Base-by-base conservation (phyloP, 2,329 filamentous ascomycete species). In the Scortechinia acanthostroma region DNA sequence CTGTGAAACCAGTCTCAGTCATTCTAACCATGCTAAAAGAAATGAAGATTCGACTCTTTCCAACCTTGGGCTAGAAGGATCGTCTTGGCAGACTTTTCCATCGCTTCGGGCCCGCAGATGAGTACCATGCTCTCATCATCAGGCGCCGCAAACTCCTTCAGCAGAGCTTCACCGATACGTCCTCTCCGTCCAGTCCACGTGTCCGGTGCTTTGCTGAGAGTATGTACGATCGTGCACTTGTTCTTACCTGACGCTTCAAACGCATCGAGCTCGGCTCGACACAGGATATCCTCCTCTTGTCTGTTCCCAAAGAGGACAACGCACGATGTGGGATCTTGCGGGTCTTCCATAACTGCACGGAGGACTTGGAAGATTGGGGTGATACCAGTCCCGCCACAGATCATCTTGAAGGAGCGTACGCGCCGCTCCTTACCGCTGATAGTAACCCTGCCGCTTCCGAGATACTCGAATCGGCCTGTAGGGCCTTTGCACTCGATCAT, bases 281-380 rank as follows among this genome's bases (percentile, higher is more conserved):
- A 90, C 0, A 96, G 69, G n/a, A 96, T 94, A 58, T 96, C 91
- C 50, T 85, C 81, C 45, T 88, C 77, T 4, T 71, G 57, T 13
- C 88, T 70, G 54, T 96, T 96, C 0, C 89, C 88, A 55, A 95
- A 74, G 0, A 96, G 66, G 0, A 96, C 72, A 1, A 85, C 64
- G 55, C 88, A 95, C 2, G 60, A 65, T 0, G 87, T 93, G 5
- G 61, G 52, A 55, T 91, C 87, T 0, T 68, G 58, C 1, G 58
- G 53, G 50, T 91, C 79, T 42, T 74, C 70, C 60, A 90, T 74
- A 0, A 94, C 77, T 0, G 87, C 84, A 4, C 87, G 72, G 44
- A 94, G 68, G 2, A 95, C 86, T 56, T 93, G 87, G 58, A 83
- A 93, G 50, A 95, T 87, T 0, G 91, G 91, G n/a, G 91, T 95